Evolutionary conservation across 306 rosid species (phyloP), one percentile per base, ranked within the genome.

Genomic region (Medicago lupulina): DNA sequence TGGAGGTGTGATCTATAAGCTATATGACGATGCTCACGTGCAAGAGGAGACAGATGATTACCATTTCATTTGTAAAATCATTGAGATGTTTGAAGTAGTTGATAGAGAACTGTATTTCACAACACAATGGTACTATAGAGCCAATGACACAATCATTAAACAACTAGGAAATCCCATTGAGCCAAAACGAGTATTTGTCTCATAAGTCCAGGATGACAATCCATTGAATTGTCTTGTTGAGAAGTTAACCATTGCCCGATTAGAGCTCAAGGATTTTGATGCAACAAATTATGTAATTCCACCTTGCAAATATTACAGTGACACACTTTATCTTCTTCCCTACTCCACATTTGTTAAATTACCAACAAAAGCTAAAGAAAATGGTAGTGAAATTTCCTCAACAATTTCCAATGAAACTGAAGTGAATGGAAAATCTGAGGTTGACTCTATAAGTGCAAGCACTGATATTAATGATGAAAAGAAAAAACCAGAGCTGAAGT

Each of bases 41-140:
- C 58, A 87, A 96, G 96, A 87, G 0, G 96, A 73, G 10, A 88
- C 86, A 19, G 89, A 71, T 2, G 75, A 73, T 0, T 69, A 62
- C 0, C 62, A 28, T 38, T 94, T 80, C 46, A 87, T 94, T 46
- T 85, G 97, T 34, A 87, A 83, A 62, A 89, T 94, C 38, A 60
- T 88, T 5, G 98, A 93, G 80, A 77, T 94, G 87, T 94, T 94
- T 67, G 90, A 88, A 72, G 81, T 81, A 3, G 63, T 83, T 31
- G 91, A 91, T 51, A 91, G 94, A 6, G 1, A 25, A 1, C 54
- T 78, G 9, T 77, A 83, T 75, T 91, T 91, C 67, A 88, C 85
- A 0, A 94, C 97, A 9, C 97, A 89, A 17, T 94, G 98, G 98
- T 94, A 85, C 38, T 94, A 91, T 38, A 79, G 98, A 70, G 84